Evolutionary conservation across 495 filamentous ascomycete species (phyloP).

Genomic region (Baudoinia panamericana): DNA sequence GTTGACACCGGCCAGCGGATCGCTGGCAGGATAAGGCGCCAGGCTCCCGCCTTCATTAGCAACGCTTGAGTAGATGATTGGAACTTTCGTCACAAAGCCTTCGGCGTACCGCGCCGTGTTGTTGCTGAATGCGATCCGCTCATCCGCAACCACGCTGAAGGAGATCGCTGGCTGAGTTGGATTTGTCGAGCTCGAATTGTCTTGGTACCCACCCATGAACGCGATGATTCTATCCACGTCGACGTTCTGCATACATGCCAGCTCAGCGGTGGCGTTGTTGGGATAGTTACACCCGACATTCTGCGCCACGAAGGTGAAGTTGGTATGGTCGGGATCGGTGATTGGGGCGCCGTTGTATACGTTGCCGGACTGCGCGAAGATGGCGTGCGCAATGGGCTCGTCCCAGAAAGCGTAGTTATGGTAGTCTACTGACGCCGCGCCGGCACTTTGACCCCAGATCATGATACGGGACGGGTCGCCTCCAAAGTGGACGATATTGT

Average conservation of each 20-base stretch:
- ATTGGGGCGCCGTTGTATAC: slow-evolving; percentile 1
- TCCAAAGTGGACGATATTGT: slow-evolving; percentile 4
- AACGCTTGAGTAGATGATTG: slow-evolving; percentile 20
- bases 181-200: slow-evolving; percentile 4
- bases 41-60: slow-evolving; percentile 19
- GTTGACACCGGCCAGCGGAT: slow-evolving; percentile 7
- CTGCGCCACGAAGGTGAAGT: slow-evolving; percentile 35
- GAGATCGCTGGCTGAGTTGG: slow-evolving; percentile 16
- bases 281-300: slow-evolving; percentile 34
- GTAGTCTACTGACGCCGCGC: slow-evolving; percentile 11
- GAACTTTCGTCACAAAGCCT: slow-evolving; percentile 15
- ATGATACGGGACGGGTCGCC: slow-evolving; percentile 23
- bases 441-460: slow-evolving; percentile 33
- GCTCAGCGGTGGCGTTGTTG: slow-evolving; percentile 26
- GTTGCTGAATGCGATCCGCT: slow-evolving; percentile 24
- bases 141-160: slow-evolving; percentile 24
- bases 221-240: slow-evolving; percentile 28
- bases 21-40: slow-evolving; percentile 5
- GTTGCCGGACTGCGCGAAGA: slow-evolving; percentile 22
- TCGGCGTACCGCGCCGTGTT: slow-evolving; percentile 21
- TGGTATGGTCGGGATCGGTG: slow-evolving; percentile 15
- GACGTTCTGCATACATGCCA: slow-evolving; percentile 38
- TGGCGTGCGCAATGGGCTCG: slow-evolving; percentile 24
- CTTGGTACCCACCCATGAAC: slow-evolving; percentile 24
- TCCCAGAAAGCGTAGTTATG: slow-evolving; percentile 17